A percentile compares a stretch with the other conserved stretches of the same genome.
phyloP scores from a whole-genome alignment of 148 eudicot species.

The Persicaria maculosa region DNA sequence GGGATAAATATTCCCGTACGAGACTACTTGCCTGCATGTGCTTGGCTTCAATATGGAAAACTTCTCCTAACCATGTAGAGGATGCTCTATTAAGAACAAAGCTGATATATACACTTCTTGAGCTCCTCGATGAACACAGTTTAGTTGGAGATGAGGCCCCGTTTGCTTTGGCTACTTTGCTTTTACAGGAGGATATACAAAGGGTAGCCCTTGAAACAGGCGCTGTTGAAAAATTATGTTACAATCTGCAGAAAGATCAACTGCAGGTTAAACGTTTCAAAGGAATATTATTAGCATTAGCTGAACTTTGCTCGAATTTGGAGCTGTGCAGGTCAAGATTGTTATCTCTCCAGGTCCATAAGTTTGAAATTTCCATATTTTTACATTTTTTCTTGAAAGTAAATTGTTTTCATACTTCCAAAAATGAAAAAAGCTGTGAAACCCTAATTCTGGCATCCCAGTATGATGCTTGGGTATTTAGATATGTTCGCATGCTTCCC shows the following conservation, averaged over 20 bases:
- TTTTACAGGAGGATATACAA: slow-evolving; percentile 68
- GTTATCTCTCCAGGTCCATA: slow-evolving; percentile 58
- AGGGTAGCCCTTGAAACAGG: slow-evolving; percentile 71
- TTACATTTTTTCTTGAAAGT: background rate
- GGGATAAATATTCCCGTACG: slow-evolving; percentile 68
- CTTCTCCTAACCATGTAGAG: slow-evolving; percentile 49
- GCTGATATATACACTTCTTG: slow-evolving; percentile 55
- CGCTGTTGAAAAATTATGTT: slow-evolving; percentile 53
- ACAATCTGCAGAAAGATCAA: slow-evolving; percentile 37
- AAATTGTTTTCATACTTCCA: background rate
- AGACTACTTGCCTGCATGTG: slow-evolving; percentile 79
- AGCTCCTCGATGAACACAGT: slow-evolving; percentile 88
- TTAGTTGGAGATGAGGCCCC: slow-evolving; percentile 99
- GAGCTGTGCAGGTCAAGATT: slow-evolving; percentile 75
- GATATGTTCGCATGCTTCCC: too few species aligned
- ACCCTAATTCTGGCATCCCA: too few species aligned
- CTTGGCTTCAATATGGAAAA: slow-evolving; percentile 65
- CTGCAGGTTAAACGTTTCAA: slow-evolving; percentile 55
- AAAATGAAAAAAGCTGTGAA: background rate
- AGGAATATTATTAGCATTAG: slow-evolving; percentile 75
- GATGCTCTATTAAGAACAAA: slow-evolving; percentile 50
- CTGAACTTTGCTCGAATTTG: slow-evolving; percentile 74
- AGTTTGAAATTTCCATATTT: background rate
- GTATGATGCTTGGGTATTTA: too few species aligned
- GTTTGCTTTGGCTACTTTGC: slow-evolving; percentile 64